Percentiles rank a stretch among this genome's conserved stretches.
phyloP scores from a whole-genome alignment of 1,284 basidiomycete genomes.

The Moesziomyces globuligerus region DNA sequence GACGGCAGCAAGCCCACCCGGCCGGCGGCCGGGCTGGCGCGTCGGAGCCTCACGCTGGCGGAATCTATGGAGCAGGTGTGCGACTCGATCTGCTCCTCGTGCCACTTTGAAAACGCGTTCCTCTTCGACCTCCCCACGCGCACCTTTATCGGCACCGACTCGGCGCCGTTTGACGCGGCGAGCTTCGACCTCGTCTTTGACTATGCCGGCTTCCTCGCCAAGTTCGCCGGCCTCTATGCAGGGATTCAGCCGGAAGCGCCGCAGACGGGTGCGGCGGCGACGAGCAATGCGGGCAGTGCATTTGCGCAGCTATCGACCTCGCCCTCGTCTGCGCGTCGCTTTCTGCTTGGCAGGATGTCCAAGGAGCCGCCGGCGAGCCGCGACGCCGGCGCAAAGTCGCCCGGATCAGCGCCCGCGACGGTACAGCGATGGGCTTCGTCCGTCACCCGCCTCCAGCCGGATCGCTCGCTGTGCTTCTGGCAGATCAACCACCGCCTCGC shows the following conservation, averaged over 20 bases:
- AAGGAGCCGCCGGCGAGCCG: constrained; percentile 12
- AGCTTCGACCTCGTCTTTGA: constrained; percentile 90
- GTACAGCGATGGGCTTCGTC: constrained; percentile 55
- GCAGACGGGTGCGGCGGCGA: neutral
- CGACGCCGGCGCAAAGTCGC: neutral
- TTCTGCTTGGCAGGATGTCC: constrained; percentile 23
- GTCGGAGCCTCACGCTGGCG: constrained; percentile 30
- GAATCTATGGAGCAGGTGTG: constrained; percentile 55
- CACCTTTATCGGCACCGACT: constrained; percentile 90
- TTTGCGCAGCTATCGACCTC: constrained; percentile 30
- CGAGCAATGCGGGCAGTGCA: constrained; percentile 2
- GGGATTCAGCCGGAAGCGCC: constrained; percentile 9
- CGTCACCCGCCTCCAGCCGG: constrained; percentile 73
- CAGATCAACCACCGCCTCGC: constrained; percentile 81
- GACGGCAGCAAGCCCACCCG: constrained; percentile 17
- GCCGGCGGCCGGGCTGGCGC: constrained; percentile 16
- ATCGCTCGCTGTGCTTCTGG: constrained; percentile 86
- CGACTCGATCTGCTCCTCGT: constrained; percentile 72
- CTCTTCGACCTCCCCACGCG: constrained; percentile 87
- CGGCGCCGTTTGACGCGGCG: constrained; percentile 86
- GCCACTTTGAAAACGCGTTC: constrained; percentile 89
- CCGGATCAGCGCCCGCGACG: neutral
- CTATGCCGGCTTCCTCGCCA: constrained; percentile 86
- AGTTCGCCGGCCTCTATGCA: constrained; percentile 84
- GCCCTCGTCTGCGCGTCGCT: constrained; percentile 33